Evolutionary conservation across 495 filamentous ascomycete species (phyloP).

Genomic region (Trichocladium uniseriatum): DNA sequence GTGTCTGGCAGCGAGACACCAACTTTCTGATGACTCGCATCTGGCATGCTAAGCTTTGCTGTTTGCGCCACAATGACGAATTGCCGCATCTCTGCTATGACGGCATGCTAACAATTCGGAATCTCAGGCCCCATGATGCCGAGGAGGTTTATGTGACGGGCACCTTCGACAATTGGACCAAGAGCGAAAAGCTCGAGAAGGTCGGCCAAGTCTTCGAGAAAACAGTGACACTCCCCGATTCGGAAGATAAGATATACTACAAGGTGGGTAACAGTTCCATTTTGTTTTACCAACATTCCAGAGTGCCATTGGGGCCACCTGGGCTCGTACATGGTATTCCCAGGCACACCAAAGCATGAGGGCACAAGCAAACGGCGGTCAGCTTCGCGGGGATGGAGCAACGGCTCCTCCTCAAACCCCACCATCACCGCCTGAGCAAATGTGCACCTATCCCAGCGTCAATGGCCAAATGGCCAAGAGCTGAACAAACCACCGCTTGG

Average conservation of each 20-base stretch:
- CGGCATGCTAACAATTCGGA: slow-evolving; percentile 12
- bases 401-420: too few relatives aligned
- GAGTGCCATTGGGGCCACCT: too few relatives aligned
- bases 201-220: slow-evolving; percentile 64
- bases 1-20: too few relatives aligned
- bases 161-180: slow-evolving; percentile 89
- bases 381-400: too few relatives aligned
- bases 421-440: too few relatives aligned
- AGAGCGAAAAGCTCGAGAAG: slow-evolving; percentile 71
- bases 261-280: slow-evolving; percentile 53
- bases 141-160: slow-evolving; percentile 90
- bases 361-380: too few relatives aligned
- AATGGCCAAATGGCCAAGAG: too few relatives aligned
- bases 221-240: slow-evolving; percentile 56
- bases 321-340: too few relatives aligned
- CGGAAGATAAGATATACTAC: slow-evolving; percentile 62
- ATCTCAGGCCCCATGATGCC: slow-evolving; percentile 59
- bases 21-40: slow-evolving; percentile 15
- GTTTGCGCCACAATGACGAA: slow-evolving; percentile 15
- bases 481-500: too few relatives aligned
- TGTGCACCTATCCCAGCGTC: too few relatives aligned
- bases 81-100: not conserved
- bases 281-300: slow-evolving; percentile 15
- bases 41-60: slow-evolving; percentile 1
- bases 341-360: too few relatives aligned